Evolutionary conservation across 441 rosid genomes (phyloP).

Genomic region (Bocquillonia castaneifolia): DNA sequence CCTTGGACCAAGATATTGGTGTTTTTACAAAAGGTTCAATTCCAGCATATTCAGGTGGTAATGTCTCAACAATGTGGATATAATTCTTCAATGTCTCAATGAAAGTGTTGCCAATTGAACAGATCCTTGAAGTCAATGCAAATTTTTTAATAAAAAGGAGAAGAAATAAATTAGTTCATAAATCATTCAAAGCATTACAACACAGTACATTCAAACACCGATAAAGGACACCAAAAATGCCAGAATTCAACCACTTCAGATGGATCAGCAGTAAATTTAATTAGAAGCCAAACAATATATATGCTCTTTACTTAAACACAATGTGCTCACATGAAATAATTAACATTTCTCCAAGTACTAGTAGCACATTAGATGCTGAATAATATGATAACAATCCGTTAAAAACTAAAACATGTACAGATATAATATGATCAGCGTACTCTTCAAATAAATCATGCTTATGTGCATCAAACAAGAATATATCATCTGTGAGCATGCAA

Average conservation of each 20-base stretch:
- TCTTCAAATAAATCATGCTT: background rate
- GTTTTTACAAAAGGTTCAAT: constrained; percentile 63
- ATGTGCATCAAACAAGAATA: background rate
- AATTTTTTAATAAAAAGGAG: background rate
- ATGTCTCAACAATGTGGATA: constrained; percentile 65
- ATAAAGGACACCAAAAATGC: too few relatives aligned
- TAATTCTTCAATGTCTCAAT: constrained; percentile 68
- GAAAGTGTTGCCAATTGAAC: constrained; percentile 86
- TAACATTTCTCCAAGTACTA: too few relatives aligned
- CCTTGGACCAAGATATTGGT: constrained; percentile 94
- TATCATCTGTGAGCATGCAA: too few relatives aligned
- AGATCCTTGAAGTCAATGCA: constrained; percentile 86
- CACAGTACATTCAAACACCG: background rate
- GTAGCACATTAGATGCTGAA: too few relatives aligned
- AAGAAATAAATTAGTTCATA: background rate
- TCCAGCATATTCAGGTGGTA: constrained; percentile 53
- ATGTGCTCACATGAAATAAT: too few relatives aligned
- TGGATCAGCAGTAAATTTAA: too few relatives aligned
- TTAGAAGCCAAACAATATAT: too few relatives aligned
- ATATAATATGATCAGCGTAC: background rate
- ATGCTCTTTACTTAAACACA: too few relatives aligned
- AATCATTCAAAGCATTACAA: background rate
- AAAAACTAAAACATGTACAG: background rate
- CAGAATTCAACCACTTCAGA: too few relatives aligned
- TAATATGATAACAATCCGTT: too few relatives aligned